Conservation (phyloP, 306 rosid species). For the Lupinus albus region DNA sequence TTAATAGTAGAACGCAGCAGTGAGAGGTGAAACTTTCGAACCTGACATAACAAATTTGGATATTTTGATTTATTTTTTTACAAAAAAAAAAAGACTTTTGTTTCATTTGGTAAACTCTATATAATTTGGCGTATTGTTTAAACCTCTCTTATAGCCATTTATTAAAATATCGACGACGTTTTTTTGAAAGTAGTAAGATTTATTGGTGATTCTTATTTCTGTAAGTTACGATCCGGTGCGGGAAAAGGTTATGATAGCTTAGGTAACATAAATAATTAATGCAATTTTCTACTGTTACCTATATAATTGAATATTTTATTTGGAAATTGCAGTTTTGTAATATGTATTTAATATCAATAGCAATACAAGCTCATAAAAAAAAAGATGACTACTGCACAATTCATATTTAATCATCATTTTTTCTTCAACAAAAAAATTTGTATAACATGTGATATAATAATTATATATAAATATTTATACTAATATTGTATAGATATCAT, state of each 20-base stretch:
- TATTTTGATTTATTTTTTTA: conserved; percentile 20
- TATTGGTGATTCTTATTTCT: background rate
- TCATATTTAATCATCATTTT: too few relatives aligned
- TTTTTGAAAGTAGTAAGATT: background rate
- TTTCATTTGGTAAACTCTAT: background rate
- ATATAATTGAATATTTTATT: background rate
- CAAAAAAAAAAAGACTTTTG: background rate
- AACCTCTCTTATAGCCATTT: background rate
- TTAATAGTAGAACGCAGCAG: background rate
- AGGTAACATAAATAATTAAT: background rate
- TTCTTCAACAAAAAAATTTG: too few relatives aligned
- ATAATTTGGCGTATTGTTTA: background rate
- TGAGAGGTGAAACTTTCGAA: conserved; percentile 38
- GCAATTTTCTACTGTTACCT: background rate
- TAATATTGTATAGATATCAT: too few relatives aligned
- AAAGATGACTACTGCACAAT: too few relatives aligned
- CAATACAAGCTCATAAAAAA: too few relatives aligned
- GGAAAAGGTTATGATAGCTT: background rate
- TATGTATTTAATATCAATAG: background rate
- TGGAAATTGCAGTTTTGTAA: background rate
- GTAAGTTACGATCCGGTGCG: background rate
- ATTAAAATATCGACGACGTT: background rate
- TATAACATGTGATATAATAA: too few relatives aligned
- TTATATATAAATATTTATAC: too few relatives aligned
- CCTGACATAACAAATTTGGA: conserved; percentile 35